These are phyloP conservation scores for Isatis lusitanica DNA, from an alignment of 441 rosid genomes.

Conservation along the genomic window DNA sequence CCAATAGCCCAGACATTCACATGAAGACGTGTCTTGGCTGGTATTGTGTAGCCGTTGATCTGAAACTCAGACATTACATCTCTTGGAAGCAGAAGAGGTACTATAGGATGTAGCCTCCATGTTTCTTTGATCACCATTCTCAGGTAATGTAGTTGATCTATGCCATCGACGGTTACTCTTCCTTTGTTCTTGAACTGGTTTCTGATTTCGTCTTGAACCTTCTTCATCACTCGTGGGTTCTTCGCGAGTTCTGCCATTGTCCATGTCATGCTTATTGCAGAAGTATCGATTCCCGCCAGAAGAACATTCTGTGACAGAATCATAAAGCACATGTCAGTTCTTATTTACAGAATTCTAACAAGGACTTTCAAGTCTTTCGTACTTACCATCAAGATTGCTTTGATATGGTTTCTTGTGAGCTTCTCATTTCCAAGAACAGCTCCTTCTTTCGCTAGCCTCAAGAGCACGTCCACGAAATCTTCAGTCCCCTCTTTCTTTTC, in stretches of 20 bases:
- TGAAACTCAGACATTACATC: slow-evolving; percentile 13
- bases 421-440: slow-evolving; percentile 19
- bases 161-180: background rate
- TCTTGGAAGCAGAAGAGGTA: slow-evolving; percentile 37
- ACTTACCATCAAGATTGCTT: slow-evolving; percentile 48
- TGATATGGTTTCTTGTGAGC: slow-evolving; percentile 43
- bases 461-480: slow-evolving; percentile 52
- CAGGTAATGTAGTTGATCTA: background rate
- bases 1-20: slow-evolving; percentile 42
- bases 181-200: background rate
- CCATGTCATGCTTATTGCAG: slow-evolving; percentile 6
- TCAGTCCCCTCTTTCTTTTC: slow-evolving; percentile 9
- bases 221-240: slow-evolving; percentile 12
- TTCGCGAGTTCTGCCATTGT: slow-evolving; percentile 1
- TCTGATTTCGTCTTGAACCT: background rate
- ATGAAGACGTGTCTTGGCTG: background rate
- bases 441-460: slow-evolving; percentile 42
- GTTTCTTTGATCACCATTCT: slow-evolving; percentile 41
- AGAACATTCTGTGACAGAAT: slow-evolving; percentile 4
- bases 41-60: slow-evolving; percentile 2
- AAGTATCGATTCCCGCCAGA: background rate
- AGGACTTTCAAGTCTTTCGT: background rate
- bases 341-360: background rate
- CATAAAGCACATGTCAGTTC: background rate
- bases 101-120: slow-evolving; percentile 41